Evolutionary conservation across 352 stramenopile species (phyloP).

Genomic region (Blastocystis sp.): DNA sequence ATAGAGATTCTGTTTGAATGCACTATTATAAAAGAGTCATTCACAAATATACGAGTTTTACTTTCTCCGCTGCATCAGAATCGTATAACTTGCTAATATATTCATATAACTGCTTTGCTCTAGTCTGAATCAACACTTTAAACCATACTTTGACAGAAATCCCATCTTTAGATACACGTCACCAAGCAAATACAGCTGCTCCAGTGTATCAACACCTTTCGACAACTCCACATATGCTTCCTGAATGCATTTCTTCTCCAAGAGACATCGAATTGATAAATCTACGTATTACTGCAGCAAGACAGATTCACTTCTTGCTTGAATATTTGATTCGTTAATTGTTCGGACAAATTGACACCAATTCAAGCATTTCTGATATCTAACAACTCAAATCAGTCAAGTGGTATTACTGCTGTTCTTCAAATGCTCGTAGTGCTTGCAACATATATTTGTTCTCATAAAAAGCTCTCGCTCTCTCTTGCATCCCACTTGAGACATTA

Average conservation of each 20-base stretch:
- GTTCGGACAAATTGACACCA: neutral
- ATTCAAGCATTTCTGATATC: conserved; percentile 26
- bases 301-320: neutral
- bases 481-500: neutral
- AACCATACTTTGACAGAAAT: neutral
- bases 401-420: neutral
- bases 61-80: neutral
- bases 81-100: neutral
- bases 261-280: neutral
- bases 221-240: neutral
- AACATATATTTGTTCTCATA: conserved; percentile 40
- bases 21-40: neutral
- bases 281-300: neutral
- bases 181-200: neutral
- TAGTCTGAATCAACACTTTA: neutral
- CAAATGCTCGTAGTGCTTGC: neutral
- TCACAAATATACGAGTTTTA: neutral
- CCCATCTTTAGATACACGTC: conserved; percentile 7
- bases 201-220: neutral
- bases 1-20: neutral
- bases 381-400: neutral
- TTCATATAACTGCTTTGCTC: neutral
- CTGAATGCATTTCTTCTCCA: neutral
- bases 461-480: neutral
- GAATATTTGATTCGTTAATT: neutral